Evolutionary conservation across 2,329 filamentous ascomycete species (phyloP), one percentile per base, ranked within the genome.

Genomic region (Aspergillus sp.): DNA sequence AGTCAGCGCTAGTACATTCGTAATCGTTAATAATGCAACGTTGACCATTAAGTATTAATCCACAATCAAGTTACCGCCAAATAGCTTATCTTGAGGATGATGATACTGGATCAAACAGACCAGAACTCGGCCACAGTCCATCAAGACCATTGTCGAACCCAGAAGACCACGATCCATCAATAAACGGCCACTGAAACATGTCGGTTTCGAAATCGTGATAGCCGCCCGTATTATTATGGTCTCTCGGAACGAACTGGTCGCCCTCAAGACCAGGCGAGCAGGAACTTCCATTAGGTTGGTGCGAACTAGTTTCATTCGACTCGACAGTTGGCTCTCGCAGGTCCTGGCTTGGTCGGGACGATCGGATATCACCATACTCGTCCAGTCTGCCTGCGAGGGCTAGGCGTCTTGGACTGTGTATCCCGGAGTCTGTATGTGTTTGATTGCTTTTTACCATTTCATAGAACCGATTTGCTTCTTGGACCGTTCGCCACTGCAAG

Each of bases 141-240:
- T 65, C 58, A 33, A 60, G 52, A 2, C 59, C 60, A 6, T 56
- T 52, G 39, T 64, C 62, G 44, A 66, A 64, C 3, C 63, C 63
- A 12, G 53, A 48, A 6, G 63, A 61, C 63, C 63, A 66, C 4
- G 60, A 60, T 13, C 57, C 63, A 39, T 66, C 62, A 27, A 66
- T 59, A 31, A 66, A 66, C 1, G 63, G 63, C 63, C 63, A 66
- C 43, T 66, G 62, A 38, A 65, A 54, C 58, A 66, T 64, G 39
- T 66, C 63, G 3, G 56, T 52, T 35, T 66, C 62, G 1, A 65
- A 40, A 13, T 65, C 60, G 37, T 59, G 56, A 36, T 45, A 46
- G 9, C 48, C 40, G 34, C 40, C 28, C 7, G 19, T 19, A 19
- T 19, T 19, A 19, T 19, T 19, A 19, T 19, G 19, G 19, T 19